phyloP scores from a whole-genome alignment of 148 eudicot genomes.

The Gaultheria prostrata region DNA sequence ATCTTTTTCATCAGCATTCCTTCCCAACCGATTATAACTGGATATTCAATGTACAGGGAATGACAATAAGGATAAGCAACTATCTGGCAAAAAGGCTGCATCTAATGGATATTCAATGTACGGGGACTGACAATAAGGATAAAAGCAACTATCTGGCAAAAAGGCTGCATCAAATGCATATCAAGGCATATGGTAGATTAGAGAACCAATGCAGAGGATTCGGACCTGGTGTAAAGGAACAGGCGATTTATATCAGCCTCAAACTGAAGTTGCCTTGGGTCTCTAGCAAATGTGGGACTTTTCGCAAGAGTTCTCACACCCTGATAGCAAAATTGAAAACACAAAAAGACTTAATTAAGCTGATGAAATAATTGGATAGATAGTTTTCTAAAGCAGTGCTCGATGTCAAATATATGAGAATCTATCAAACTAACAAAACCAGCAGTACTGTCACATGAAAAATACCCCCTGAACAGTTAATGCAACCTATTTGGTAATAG shows the following conservation, averaged over 20 bases:
- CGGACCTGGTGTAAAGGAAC: constrained; percentile 81
- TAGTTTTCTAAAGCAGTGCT: too few relatives aligned
- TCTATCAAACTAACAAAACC: not conserved
- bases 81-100: not conserved
- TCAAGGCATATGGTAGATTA: not conserved
- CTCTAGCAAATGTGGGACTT: constrained; percentile 76
- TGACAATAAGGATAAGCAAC: not conserved
- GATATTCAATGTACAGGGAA: constrained; percentile 20
- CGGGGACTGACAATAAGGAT: not conserved
- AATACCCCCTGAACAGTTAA: not conserved
- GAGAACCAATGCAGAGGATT: not conserved
- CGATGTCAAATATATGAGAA: not conserved
- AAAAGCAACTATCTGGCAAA: not conserved
- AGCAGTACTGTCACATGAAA: not conserved
- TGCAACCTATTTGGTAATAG: not conserved
- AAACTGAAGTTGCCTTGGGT: constrained; percentile 81
- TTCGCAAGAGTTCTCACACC: constrained; percentile 79
- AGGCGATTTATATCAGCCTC: constrained; percentile 93
- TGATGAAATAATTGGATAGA: not conserved
- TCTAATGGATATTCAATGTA: not conserved
- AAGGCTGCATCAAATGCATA: not conserved
- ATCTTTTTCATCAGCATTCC: constrained; percentile 77
- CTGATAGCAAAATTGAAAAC: constrained; percentile 35
- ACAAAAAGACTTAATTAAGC: not conserved
- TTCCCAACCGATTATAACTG: constrained; percentile 86